A percentile compares a stretch with the other conserved stretches of the same genome.
phyloP scores from a whole-genome alignment of 768 basidiomycete species.

The Strobilomyces dryophilus region DNA sequence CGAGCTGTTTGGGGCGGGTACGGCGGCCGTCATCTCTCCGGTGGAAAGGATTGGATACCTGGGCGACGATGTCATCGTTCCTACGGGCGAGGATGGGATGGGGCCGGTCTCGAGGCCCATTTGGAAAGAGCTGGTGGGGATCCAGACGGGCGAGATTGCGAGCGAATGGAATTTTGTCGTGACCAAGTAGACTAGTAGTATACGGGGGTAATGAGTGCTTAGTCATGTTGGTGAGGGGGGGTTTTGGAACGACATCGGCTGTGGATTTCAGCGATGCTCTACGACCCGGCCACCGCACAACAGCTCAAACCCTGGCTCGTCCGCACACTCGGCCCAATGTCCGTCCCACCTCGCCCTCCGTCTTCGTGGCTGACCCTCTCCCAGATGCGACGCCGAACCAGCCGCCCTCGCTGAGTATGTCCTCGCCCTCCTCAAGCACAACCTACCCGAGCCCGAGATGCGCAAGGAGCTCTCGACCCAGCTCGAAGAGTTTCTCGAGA shows the following conservation, averaged over 20 bases:
- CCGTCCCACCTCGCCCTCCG: not conserved
- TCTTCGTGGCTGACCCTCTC: not conserved
- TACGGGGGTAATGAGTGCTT: slow-evolving; percentile 1
- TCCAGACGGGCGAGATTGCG: slow-evolving; percentile 72
- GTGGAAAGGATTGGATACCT: slow-evolving; percentile 56
- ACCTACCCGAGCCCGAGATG: slow-evolving; percentile 79
- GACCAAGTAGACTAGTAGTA: not conserved
- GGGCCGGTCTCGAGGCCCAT: slow-evolving; percentile 57
- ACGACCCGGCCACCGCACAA: slow-evolving; percentile 57
- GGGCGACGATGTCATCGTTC: slow-evolving; percentile 49
- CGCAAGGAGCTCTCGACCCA: slow-evolving; percentile 71
- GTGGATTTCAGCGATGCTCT: slow-evolving; percentile 46
- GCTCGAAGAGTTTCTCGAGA: slow-evolving; percentile 90
- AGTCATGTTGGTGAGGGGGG: slow-evolving; percentile 9
- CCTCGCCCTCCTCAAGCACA: slow-evolving; percentile 88
- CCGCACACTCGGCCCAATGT: slow-evolving; percentile 90
- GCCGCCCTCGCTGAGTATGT: slow-evolving; percentile 92
- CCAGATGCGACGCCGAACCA: slow-evolving; percentile 94
- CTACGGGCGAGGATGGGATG: slow-evolving; percentile 68
- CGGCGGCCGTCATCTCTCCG: slow-evolving; percentile 50
- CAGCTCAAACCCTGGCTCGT: slow-evolving; percentile 88
- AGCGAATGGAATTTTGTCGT: slow-evolving; percentile 77
- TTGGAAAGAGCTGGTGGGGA: slow-evolving; percentile 47
- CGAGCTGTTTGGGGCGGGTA: slow-evolving; percentile 50
- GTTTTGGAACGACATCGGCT: not conserved